phyloP scores from a whole-genome alignment of 768 basidiomycete genomes.

The Boletus subparvulus region DNA sequence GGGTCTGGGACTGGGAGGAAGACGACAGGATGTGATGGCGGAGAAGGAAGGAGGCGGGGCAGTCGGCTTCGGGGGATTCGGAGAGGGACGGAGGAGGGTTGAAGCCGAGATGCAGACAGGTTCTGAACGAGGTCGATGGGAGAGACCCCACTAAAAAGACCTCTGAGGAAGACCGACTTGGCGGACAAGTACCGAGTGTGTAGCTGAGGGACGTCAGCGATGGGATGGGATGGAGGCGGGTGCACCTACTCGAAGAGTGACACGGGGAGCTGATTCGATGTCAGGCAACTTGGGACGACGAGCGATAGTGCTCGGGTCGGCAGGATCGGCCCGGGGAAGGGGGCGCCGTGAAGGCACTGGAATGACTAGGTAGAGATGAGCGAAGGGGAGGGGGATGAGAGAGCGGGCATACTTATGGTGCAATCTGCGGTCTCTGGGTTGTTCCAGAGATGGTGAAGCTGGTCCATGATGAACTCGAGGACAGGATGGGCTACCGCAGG shows the following conservation, averaged over 20 bases:
- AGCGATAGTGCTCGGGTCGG: background rate
- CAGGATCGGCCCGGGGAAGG: background rate
- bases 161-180: conserved; percentile 72
- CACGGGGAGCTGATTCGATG: conserved; percentile 49
- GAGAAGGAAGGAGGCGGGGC: conserved; percentile 67
- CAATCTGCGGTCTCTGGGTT: conserved; percentile 52
- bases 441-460: no score
- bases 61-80: conserved; percentile 48
- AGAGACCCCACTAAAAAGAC: conserved; percentile 67
- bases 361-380: conserved; percentile 37
- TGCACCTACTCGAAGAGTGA: conserved; percentile 58
- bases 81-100: conserved; percentile 28
- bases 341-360: conserved; percentile 41
- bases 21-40: conserved; percentile 62
- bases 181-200: conserved; percentile 83
- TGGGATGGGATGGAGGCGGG: background rate
- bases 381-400: background rate
- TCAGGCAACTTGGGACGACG: conserved; percentile 46
- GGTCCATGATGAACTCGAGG: background rate
- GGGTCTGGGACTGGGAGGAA: conserved; percentile 77
- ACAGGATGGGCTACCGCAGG: background rate
- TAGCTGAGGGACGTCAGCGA: conserved; percentile 44
- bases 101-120: conserved; percentile 23
- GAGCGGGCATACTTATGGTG: conserved; percentile 57
- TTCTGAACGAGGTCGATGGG: conserved; percentile 56